Evolutionary conservation across 495 filamentous ascomycete species (phyloP), one percentile per base, ranked within the genome.

Genomic region (Chaetomium cochliodes): DNA sequence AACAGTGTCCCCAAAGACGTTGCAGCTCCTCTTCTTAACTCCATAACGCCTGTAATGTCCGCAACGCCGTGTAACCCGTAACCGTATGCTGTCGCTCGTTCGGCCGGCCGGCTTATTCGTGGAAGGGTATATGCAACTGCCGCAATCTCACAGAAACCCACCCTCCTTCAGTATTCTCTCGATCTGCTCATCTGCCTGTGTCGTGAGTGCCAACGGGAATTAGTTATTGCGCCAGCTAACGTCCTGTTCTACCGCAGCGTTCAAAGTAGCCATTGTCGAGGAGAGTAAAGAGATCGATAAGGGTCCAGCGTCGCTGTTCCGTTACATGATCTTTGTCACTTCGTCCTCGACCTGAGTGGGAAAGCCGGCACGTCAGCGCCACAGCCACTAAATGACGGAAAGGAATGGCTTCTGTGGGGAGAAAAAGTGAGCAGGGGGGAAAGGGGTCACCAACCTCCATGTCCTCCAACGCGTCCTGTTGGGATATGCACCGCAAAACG

Each of bases 241-340:
- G 39, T 13, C 51, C 41, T 49, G 22, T 52, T 60, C n/a, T 41
- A 55, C 57, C 64, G 57, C 26, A 64, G 51, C 60, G 50, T 33
- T 26, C 42, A 28, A 28, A 26, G 47, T 20, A 60, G 53, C 44
- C 37, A 18, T 50, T 20, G 46, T 46, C 62, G 49, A 49, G 64
- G 50, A 49, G 50, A 55, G 37, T 54, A 59, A 65, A 61, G 53
- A 65, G 23, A 58, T 60, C 51, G 23, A 67, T 67, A 44, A 39
- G 56, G 63, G 44, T 55, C 54, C 50, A 73, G 68, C 69, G 72
- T 66, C 63, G 61, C 70, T 66, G 65, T 51, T 70, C 66, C 68
- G 77, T 84, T 90, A 96, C 90, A 93, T 92, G 79, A 97, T 91
- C 83, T 92, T 96, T 67, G 92, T 94, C 77, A 97, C 87, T 76